Evolutionary conservation across 176 grass and related monocot genomes (phyloP).

Genomic region (Cenchrus purpureus): DNA sequence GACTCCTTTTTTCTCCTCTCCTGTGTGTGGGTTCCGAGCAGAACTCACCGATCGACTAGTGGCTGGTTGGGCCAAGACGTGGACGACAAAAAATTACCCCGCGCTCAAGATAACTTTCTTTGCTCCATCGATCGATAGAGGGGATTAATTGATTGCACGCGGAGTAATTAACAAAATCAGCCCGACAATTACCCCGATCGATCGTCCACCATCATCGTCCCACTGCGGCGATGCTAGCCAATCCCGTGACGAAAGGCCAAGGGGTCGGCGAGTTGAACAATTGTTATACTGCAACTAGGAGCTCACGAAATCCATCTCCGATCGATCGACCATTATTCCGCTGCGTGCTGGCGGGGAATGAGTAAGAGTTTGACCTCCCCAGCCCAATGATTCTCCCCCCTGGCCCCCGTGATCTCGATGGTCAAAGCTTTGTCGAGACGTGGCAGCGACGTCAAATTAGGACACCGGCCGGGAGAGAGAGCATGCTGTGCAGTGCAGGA

Average conservation of each 20-base stretch:
- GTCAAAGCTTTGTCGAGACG: slow-evolving; percentile 57
- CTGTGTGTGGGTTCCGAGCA: not conserved
- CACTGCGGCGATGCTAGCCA: not conserved
- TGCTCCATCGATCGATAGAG: not conserved
- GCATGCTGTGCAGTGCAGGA: not conserved
- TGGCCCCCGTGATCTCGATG: not conserved
- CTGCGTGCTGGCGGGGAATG: slow-evolving; percentile 22
- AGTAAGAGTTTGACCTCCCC: slow-evolving; percentile 33
- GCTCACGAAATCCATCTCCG: not conserved
- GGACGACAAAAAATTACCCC: not conserved
- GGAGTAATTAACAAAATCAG: too few species aligned
- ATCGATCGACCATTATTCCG: not conserved
- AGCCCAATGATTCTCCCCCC: slow-evolving; percentile 4
- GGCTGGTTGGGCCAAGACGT: not conserved
- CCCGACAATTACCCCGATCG: not conserved
- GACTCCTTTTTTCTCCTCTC: not conserved
- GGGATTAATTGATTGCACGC: slow-evolving; percentile 4
- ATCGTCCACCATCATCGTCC: not conserved
- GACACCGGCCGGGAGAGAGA: too few species aligned
- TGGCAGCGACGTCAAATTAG: slow-evolving; percentile 29
- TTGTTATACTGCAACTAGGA: not conserved
- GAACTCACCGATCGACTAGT: not conserved
- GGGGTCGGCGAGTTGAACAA: not conserved
- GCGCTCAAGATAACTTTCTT: not conserved
- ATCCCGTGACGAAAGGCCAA: slow-evolving; percentile 16